Conservation (phyloP, 257 asterid species). For the Phtheirospermum japonicum region DNA sequence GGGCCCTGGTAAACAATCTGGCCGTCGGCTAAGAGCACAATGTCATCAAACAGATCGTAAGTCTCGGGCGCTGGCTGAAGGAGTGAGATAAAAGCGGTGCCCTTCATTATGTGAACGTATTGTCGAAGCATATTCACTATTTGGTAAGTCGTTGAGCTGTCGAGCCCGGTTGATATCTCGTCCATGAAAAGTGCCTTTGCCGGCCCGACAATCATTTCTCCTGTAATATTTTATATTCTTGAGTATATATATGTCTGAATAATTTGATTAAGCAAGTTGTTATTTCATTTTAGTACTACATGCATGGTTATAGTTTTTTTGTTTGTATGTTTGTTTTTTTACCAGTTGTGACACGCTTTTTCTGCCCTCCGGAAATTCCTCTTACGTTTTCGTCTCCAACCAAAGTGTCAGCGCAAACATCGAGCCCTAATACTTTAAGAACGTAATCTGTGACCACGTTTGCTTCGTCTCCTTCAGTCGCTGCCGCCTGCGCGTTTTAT, state of each 20-base stretch:
- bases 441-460: constrained; percentile 11
- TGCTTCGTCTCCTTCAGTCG: constrained; percentile 20
- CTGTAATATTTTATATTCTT: constrained; percentile 28
- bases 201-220: constrained; percentile 87
- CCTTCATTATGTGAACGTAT: constrained; percentile 62
- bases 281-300: not conserved
- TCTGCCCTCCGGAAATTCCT: constrained; percentile 86
- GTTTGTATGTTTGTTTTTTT: no score
- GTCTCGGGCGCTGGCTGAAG: constrained; percentile 86
- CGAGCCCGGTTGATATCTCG: constrained; percentile 90
- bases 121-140: constrained; percentile 66
- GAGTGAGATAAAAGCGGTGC: constrained; percentile 72
- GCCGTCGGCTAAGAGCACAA: constrained; percentile 68
- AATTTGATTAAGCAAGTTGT: not conserved
- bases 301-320: no score
- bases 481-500: constrained; percentile 46
- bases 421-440: constrained; percentile 11
- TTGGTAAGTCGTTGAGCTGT: constrained; percentile 76
- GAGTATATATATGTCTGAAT: not conserved
- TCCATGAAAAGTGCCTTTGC: constrained; percentile 84
- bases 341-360: constrained; percentile 77
- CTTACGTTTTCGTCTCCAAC: constrained; percentile 6
- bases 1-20: constrained; percentile 79
- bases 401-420: constrained; percentile 12
- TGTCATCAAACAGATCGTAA: constrained; percentile 68